Evolutionary conservation across 208 protist genomes (phyloP).

Genomic region (Crithidia mellificae): DNA sequence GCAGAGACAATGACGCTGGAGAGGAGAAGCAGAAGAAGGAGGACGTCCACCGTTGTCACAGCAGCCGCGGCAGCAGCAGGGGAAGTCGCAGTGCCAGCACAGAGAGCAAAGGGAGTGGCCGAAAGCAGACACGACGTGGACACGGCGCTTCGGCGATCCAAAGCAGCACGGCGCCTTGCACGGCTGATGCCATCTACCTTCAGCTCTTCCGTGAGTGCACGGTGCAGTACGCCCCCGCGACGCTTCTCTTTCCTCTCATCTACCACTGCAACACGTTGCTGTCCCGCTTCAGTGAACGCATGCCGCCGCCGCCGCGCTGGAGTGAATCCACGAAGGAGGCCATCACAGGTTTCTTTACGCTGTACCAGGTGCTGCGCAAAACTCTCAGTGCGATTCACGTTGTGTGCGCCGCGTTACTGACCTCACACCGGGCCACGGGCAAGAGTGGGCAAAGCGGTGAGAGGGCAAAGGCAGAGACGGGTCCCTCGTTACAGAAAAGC

Average conservation of each 20-base stretch:
- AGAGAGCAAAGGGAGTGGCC: no score
- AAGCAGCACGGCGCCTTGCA: no score
- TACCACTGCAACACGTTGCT: constrained; percentile 35
- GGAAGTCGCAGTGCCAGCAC: no score
- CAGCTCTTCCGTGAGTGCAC: not conserved
- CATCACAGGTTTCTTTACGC: constrained; percentile 16
- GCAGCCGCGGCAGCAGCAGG: not conserved
- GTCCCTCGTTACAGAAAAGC: no score
- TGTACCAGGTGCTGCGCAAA: constrained; percentile 33
- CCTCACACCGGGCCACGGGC: not conserved
- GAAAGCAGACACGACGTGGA: no score
- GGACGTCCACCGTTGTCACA: no score
- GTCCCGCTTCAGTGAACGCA: constrained; percentile 22
- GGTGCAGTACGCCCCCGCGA: not conserved
- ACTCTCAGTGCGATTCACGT: constrained; percentile 30
- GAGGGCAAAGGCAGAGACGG: no score
- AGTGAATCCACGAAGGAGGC: not conserved
- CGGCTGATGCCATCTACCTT: constrained; percentile 18
- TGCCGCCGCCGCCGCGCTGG: constrained; percentile 4
- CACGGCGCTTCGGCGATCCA: no score
- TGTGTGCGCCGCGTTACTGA: constrained; percentile 10
- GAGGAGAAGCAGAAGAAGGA: not conserved
- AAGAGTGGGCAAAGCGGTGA: no score
- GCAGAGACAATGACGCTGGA: not conserved
- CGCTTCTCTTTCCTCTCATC: constrained; percentile 17